phyloP scores from a whole-genome alignment of 345 rosid genomes.

The Gossypium anomalum region DNA sequence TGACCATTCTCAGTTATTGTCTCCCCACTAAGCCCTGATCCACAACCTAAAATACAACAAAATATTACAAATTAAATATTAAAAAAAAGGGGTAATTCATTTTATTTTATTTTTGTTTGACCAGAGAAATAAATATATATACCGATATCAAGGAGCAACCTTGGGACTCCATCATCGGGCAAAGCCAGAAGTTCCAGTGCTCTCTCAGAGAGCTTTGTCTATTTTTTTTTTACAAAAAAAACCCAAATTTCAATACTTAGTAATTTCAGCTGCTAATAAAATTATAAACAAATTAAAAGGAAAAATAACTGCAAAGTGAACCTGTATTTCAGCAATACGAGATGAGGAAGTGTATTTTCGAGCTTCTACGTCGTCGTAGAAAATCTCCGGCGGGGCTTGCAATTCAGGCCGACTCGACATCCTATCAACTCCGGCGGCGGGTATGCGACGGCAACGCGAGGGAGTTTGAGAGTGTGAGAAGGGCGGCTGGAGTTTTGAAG shows the following conservation, averaged over 20 bases:
- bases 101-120: neutral
- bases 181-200: slow-evolving; percentile 91
- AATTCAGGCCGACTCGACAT: slow-evolving; percentile 82
- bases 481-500: neutral
- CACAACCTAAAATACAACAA: slow-evolving; percentile 56
- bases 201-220: slow-evolving; percentile 86
- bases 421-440: neutral
- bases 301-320: slow-evolving; percentile 6
- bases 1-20: slow-evolving; percentile 77
- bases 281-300: neutral
- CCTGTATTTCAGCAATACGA: slow-evolving; percentile 93
- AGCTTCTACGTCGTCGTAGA: slow-evolving; percentile 82
- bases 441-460: neutral
- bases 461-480: neutral
- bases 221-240: neutral
- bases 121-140: neutral
- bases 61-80: neutral
- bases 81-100: neutral
- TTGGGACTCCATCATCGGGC: slow-evolving; percentile 76
- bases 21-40: slow-evolving; percentile 95
- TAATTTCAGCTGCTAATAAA: neutral
- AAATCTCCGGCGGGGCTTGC: slow-evolving; percentile 91
- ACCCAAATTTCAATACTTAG: neutral
- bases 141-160: slow-evolving; percentile 89
- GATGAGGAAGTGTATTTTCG: slow-evolving; percentile 90